Evolutionary conservation across 176 grass and related monocot species (phyloP).

Genomic region (Raddia guianensis): DNA sequence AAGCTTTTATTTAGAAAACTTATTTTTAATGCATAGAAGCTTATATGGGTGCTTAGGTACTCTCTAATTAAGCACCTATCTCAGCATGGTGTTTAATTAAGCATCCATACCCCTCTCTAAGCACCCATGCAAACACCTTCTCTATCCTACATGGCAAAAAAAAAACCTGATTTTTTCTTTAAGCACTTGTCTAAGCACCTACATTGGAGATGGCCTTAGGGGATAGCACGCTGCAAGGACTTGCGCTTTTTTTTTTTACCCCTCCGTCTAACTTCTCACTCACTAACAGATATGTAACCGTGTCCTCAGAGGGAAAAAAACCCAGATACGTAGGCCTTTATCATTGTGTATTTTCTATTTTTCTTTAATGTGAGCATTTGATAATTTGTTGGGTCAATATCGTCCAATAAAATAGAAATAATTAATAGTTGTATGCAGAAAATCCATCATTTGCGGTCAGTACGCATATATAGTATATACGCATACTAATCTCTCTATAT

Average conservation of each 20-base stretch:
- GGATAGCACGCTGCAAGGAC: neutral
- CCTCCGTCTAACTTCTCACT: neutral
- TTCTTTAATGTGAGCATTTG: neutral
- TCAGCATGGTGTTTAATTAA: too few relatives aligned
- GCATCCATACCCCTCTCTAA: too few relatives aligned
- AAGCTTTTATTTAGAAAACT: too few relatives aligned
- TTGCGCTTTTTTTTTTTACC: neutral
- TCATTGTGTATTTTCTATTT: neutral
- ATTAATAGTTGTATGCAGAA: neutral
- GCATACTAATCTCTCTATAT: too few relatives aligned
- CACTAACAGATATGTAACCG: neutral
- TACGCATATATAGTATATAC: neutral
- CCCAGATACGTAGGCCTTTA: neutral
- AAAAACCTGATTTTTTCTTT: too few relatives aligned
- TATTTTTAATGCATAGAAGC: too few relatives aligned
- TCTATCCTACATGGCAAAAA: too few relatives aligned
- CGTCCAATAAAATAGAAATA: neutral
- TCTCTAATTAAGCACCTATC: too few relatives aligned
- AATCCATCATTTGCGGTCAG: neutral
- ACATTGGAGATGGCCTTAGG: neutral
- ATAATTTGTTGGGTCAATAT: neutral
- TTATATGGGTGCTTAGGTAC: too few relatives aligned
- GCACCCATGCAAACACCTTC: too few relatives aligned
- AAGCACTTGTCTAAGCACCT: too few relatives aligned
- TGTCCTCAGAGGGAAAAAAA: too few relatives aligned